phyloP scores from a whole-genome alignment of 192 early-diverging fungal species.

The Coemansia sp. region DNA sequence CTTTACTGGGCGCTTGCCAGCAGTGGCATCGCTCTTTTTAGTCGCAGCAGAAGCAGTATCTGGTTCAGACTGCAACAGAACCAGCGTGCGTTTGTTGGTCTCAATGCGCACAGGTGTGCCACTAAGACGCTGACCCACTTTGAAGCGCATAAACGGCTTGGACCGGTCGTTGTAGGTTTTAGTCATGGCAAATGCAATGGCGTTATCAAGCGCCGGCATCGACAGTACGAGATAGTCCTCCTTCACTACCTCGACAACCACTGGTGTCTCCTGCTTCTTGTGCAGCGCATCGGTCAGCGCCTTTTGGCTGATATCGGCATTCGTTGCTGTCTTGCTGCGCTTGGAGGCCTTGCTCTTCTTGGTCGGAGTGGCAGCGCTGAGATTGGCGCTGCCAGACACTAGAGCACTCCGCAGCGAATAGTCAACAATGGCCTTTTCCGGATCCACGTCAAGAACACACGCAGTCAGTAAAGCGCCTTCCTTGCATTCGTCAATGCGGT shows the following conservation, averaged over 20 bases:
- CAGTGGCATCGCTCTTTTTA: constrained; percentile 1
- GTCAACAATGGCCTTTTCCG: constrained; percentile 64
- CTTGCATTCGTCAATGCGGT: constrained; percentile 40
- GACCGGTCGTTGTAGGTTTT: constrained; percentile 63
- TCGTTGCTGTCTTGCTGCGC: neutral
- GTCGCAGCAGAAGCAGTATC: neutral
- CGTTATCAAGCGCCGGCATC: constrained; percentile 58
- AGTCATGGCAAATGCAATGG: constrained; percentile 60
- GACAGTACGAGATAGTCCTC: constrained; percentile 74
- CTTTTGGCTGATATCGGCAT: constrained; percentile 8
- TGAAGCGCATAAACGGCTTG: constrained; percentile 63
- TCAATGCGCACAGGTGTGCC: constrained; percentile 46
- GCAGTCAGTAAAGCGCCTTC: constrained; percentile 57
- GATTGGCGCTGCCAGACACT: constrained; percentile 5
- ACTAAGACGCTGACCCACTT: constrained; percentile 59
- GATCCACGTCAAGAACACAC: constrained; percentile 71
- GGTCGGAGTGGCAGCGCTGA: neutral
- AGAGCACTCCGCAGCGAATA: constrained; percentile 57
- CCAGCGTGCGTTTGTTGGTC: constrained; percentile 42
- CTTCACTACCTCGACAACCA: constrained; percentile 73
- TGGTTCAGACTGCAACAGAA: constrained; percentile 13
- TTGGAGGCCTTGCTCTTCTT: constrained; percentile 39
- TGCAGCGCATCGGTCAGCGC: constrained; percentile 35
- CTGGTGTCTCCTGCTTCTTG: constrained; percentile 44
- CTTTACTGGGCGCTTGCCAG: constrained; percentile 23